phyloP scores from a whole-genome alignment of 139 green algal genomes.

The Pleodorina starrii region DNA sequence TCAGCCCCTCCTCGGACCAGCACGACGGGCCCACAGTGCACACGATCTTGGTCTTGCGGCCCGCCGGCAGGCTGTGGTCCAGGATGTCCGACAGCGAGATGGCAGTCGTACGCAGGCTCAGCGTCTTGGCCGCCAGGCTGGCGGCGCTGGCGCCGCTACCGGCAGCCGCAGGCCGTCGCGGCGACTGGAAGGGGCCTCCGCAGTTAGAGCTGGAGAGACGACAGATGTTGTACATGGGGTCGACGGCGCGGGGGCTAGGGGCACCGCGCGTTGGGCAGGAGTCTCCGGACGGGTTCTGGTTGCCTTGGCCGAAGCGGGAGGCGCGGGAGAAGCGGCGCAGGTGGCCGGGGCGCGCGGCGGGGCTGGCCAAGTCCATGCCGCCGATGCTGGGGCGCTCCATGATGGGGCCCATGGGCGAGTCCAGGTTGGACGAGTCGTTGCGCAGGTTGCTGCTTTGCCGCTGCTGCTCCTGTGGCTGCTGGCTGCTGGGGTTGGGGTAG shows the following conservation, averaged over 20 bases:
- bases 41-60: slow-evolving; percentile 74
- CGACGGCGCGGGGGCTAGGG: neutral
- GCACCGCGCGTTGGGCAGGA: neutral
- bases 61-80: neutral
- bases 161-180: neutral
- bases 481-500: neutral
- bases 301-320: neutral
- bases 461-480: neutral
- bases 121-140: slow-evolving; percentile 52
- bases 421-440: neutral
- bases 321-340: neutral
- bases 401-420: neutral
- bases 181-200: neutral
- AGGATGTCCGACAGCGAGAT: slow-evolving; percentile 59
- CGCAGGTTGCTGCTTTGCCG: neutral
- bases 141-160: neutral
- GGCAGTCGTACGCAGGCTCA: slow-evolving; percentile 59
- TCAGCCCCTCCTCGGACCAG: slow-evolving; percentile 68
- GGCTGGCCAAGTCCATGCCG: slow-evolving; percentile 2
- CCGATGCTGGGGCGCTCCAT: slow-evolving; percentile 1
- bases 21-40: slow-evolving; percentile 80
- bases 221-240: neutral
- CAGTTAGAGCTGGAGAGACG: neutral
- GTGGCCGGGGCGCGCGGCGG: neutral
- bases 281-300: neutral